Percentiles rank a stretch among this genome's conserved stretches.
These are phyloP conservation scores for Starmerella apicola DNA, from an alignment of 805 yeast species.

Conservation along the genomic window DNA sequence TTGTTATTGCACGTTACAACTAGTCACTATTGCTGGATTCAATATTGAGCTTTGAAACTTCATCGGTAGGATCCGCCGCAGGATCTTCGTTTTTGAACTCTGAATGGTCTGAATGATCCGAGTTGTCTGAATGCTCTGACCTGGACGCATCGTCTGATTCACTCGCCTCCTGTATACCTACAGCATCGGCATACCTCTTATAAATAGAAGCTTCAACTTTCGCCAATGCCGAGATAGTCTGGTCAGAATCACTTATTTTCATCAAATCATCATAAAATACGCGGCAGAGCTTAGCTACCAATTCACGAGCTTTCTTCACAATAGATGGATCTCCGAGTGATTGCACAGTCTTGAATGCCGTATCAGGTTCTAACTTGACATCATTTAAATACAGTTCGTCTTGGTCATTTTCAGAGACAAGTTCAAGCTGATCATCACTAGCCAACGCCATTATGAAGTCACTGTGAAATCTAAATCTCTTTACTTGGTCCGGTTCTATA, in stretches of 20 bases:
- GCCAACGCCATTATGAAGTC: conserved; percentile 22
- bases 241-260: background rate
- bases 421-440: conserved; percentile 17
- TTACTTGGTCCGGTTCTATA: conserved; percentile 2
- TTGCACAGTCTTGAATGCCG: conserved; percentile 8
- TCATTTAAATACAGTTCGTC: conserved; percentile 19
- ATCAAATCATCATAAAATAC: conserved; percentile 1
- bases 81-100: too few species aligned
- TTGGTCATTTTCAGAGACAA: conserved; percentile 11
- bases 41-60: too few species aligned
- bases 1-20: too few species aligned
- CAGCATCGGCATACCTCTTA: conserved; percentile 1
- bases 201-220: conserved; percentile 5
- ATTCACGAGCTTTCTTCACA: conserved; percentile 4
- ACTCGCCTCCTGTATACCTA: too few species aligned
- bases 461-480: conserved; percentile 12
- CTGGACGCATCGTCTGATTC: too few species aligned
- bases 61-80: too few species aligned
- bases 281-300: conserved; percentile 8
- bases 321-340: background rate
- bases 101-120: too few species aligned
- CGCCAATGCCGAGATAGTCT: conserved; percentile 3
- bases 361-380: conserved; percentile 17
- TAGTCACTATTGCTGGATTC: too few species aligned
- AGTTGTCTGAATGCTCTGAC: too few species aligned